Conservation (phyloP, 2,329 filamentous ascomycete species). For the Cytospora piceicola region DNA sequence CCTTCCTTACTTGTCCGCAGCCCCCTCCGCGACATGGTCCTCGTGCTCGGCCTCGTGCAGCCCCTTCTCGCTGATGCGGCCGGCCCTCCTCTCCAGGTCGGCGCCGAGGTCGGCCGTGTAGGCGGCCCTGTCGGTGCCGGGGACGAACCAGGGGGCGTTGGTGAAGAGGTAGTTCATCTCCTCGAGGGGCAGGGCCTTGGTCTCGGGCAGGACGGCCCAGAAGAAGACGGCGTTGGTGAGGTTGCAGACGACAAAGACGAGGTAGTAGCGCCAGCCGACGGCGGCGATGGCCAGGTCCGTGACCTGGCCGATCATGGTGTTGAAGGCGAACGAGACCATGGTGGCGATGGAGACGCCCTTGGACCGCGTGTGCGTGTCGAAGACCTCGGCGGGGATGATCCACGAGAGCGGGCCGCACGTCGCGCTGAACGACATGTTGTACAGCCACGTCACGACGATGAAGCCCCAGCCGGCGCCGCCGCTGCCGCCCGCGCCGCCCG, state of each 20-base stretch:
- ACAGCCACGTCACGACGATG: slow-evolving; percentile 76
- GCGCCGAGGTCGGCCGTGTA: slow-evolving; percentile 49
- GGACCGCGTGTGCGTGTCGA: slow-evolving; percentile 74
- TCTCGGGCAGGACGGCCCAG: slow-evolving; percentile 67
- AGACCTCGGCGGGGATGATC: slow-evolving; percentile 72
- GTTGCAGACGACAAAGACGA: slow-evolving; percentile 64
- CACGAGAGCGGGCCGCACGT: slow-evolving; percentile 69
- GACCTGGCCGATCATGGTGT: slow-evolving; percentile 41
- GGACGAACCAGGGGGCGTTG: slow-evolving; percentile 63
- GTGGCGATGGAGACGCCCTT: slow-evolving; percentile 77
- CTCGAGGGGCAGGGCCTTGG: slow-evolving; percentile 63
- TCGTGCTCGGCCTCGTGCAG: slow-evolving; percentile 20
- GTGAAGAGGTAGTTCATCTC: slow-evolving; percentile 68
- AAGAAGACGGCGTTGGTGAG: slow-evolving; percentile 52
- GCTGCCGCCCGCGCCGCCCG: slow-evolving; percentile 57
- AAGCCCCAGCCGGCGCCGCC: slow-evolving; percentile 70
- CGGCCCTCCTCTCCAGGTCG: slow-evolving; percentile 61
- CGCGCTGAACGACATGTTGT: slow-evolving; percentile 76
- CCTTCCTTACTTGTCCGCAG: background rate
- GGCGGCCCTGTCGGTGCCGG: slow-evolving; percentile 56
- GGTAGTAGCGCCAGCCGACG: slow-evolving; percentile 52
- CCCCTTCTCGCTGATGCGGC: slow-evolving; percentile 59
- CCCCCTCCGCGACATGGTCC: slow-evolving; percentile 15
- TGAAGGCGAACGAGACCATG: slow-evolving; percentile 75
- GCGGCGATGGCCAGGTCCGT: slow-evolving; percentile 53